phyloP scores from a whole-genome alignment of 371 early-diverging fungal species.

The Rhizopus arrhizus region DNA sequence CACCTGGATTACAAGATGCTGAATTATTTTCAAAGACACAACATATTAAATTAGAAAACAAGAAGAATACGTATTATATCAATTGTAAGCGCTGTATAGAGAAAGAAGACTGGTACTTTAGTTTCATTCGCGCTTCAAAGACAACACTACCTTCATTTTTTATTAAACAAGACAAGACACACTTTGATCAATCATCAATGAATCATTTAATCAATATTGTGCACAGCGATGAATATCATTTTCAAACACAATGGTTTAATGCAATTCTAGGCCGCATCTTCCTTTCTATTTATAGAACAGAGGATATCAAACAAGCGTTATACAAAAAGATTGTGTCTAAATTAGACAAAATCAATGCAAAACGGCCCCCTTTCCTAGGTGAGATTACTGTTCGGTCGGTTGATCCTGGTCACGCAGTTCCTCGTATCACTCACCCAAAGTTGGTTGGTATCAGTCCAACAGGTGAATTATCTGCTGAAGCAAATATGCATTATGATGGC shows the following conservation, averaged over 20 bases:
- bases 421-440: conserved; percentile 77
- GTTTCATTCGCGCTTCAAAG: conserved; percentile 53
- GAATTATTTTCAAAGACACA: conserved; percentile 62
- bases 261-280: conserved; percentile 84
- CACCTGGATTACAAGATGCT: conserved; percentile 58
- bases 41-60: conserved; percentile 50
- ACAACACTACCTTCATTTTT: conserved; percentile 13
- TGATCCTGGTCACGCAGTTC: conserved; percentile 77
- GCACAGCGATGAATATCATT: conserved; percentile 66
- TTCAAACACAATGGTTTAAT: conserved; percentile 85
- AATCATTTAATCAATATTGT: conserved; percentile 59
- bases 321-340: conserved; percentile 70
- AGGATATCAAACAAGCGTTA: conserved; percentile 59
- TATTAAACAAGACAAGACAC: conserved; percentile 38
- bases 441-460: conserved; percentile 67
- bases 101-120: conserved; percentile 91
- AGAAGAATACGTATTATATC: conserved; percentile 46
- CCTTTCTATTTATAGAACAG: conserved; percentile 69
- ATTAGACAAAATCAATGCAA: conserved; percentile 65
- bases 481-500: conserved; percentile 79
- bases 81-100: conserved; percentile 66
- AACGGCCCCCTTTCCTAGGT: conserved; percentile 77
- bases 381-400: conserved; percentile 81
- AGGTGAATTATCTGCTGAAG: conserved; percentile 76
- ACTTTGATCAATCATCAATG: conserved; percentile 60